Evolutionary conservation across 2,329 filamentous ascomycete genomes (phyloP).

Genomic region (Aspergillus arachidicola): DNA sequence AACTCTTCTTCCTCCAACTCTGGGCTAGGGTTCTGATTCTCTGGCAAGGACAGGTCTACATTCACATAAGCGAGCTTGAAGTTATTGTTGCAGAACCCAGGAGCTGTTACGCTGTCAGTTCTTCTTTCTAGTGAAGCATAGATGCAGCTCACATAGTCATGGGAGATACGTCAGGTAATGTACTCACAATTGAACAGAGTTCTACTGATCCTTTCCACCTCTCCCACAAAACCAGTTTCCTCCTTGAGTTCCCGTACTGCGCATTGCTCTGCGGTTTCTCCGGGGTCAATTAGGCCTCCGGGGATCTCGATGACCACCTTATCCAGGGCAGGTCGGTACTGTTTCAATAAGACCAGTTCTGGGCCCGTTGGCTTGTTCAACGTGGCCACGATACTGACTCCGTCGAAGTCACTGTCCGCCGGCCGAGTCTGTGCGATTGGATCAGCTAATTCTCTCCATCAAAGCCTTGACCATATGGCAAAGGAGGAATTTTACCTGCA

Average conservation of each 20-base stretch:
- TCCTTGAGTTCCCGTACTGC: conserved; percentile 62
- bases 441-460: background rate
- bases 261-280: conserved; percentile 58
- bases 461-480: background rate
- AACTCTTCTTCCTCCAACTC: conserved; percentile 79
- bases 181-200: conserved; percentile 48
- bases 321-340: conserved; percentile 63
- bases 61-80: conserved; percentile 66
- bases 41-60: conserved; percentile 68
- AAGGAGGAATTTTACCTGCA: conserved; percentile 34
- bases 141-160: background rate
- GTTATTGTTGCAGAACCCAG: conserved; percentile 54
- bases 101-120: conserved; percentile 32
- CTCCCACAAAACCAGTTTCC: conserved; percentile 65
- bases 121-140: background rate
- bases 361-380: conserved; percentile 55
- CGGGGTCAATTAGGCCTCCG: conserved; percentile 61
- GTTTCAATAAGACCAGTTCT: conserved; percentile 56
- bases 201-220: conserved; percentile 42
- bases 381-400: conserved; percentile 64
- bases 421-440: conserved; percentile 42
- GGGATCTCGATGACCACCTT: conserved; percentile 63
- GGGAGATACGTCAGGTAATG: background rate
- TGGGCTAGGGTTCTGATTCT: conserved; percentile 70
- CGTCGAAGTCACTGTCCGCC: conserved; percentile 56